These are phyloP conservation scores for Pseudogymnoascus sp. DNA, from an alignment of 2,329 filamentous ascomycete species.

Conservation along the genomic window DNA sequence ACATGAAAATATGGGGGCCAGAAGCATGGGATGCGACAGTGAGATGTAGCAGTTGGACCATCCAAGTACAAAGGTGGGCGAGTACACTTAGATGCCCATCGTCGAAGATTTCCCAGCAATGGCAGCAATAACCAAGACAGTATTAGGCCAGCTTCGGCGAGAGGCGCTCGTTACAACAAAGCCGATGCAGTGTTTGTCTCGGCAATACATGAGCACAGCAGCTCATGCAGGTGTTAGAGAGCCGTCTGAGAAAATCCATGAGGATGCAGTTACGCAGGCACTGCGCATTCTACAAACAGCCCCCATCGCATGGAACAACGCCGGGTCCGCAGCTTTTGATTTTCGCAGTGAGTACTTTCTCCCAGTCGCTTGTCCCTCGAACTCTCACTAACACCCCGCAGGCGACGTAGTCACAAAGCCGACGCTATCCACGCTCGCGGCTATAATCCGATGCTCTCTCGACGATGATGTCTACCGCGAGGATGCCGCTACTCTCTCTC, in stretches of 20 bases:
- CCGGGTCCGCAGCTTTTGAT: slow-evolving; percentile 29
- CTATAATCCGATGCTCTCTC: slow-evolving; percentile 67
- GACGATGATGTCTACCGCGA: slow-evolving; percentile 79
- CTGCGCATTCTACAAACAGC: neutral
- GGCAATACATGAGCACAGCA: neutral
- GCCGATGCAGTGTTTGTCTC: neutral
- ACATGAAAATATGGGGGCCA: neutral
- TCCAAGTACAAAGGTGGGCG: neutral
- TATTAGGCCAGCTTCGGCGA: neutral
- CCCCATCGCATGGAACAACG: slow-evolving; percentile 24
- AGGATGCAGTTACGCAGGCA: neutral
- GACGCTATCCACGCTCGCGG: slow-evolving; percentile 71
- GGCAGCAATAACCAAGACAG: neutral
- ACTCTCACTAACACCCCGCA: slow-evolving; percentile 23
- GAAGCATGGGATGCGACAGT: neutral
- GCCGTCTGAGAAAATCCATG: neutral
- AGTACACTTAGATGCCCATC: neutral
- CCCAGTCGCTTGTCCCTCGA: neutral
- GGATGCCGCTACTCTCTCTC: slow-evolving; percentile 67
- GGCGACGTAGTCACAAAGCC: slow-evolving; percentile 69
- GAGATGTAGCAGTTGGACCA: neutral
- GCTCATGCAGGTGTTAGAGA: neutral
- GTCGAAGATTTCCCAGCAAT: neutral
- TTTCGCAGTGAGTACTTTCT: slow-evolving; percentile 25
- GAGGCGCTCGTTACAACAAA: neutral